Base-by-base conservation (phyloP, 768 basidiomycete species). In the Ramaria sp. region DNA sequence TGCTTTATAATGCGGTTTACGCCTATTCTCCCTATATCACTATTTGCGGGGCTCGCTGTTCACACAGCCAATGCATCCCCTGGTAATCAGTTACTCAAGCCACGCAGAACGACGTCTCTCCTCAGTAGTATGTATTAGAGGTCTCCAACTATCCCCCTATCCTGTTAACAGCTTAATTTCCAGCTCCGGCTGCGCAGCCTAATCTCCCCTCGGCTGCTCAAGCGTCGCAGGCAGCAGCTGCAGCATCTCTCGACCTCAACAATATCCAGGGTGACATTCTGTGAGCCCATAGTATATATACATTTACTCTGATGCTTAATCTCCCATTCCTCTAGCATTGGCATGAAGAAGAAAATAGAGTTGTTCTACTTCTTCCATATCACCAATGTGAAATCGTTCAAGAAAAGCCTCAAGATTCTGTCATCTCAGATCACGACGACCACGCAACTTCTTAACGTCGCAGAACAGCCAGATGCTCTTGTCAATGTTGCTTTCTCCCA, bases 321-420 rank as follows among this genome's bases (percentile, higher is more conserved):
- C 45, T 46, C 10, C 20, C 51, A 46, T 24, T 27, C 37, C 15
- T 38, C 3, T 39, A 66, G 65, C 3, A 39, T 64, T 31, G 65
- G 65, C 17, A 65, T 66, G 64, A 63, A 60, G 60, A 65, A 66
- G 49, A 50, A 57, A 59, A 22, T 34, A 10, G 63, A 66, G 41
- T 38, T 49, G 9, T 62, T 63, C 56, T 50, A 57, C 30, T 66
- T 66, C 51, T 66, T 66, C 63, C 53, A 59, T 22, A 66, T 66
- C 59, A 62, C 60, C 53, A 59, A 63, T 43, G 54, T 61, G 13
- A 10, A 38, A 0, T 12, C 31, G 2, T 66, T 66, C 63, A 65
- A 64, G 56, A 51, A 41, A 27, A 53, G 53, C 13, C 51, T 65
- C 33, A 42, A 49, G 10, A 55, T 52, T 30, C 48, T 61, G 10